phyloP scores from a whole-genome alignment of 1,139 yeast genomes.

The Protomyces lactucae-debilis region DNA sequence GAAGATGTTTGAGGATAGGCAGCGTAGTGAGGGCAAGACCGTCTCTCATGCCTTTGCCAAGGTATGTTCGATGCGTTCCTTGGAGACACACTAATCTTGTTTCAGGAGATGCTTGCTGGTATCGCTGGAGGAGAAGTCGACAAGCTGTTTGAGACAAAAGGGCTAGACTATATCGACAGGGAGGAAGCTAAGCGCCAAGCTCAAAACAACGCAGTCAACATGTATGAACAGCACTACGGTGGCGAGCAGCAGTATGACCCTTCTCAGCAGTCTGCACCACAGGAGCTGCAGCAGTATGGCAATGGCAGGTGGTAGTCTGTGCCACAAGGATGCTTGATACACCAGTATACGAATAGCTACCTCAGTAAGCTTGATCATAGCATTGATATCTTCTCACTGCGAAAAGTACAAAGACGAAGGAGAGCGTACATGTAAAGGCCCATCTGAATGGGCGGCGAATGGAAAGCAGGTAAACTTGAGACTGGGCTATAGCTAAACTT shows the following conservation, averaged over 20 bases:
- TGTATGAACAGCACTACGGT: conserved; percentile 39
- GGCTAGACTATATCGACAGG: conserved; percentile 41
- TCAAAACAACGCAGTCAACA: conserved; percentile 25
- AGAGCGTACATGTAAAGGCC: no score
- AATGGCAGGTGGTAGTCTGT: not conserved
- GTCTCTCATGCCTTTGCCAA: conserved; percentile 34
- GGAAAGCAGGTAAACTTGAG: no score
- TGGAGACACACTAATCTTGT: not conserved
- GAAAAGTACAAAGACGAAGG: no score
- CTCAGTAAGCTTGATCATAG: no score
- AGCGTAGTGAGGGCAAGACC: conserved; percentile 38
- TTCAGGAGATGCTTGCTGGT: conserved; percentile 39
- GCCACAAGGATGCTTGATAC: no score
- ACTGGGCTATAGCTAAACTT: no score
- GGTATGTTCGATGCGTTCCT: not conserved
- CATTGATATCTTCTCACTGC: no score
- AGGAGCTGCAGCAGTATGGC: conserved; percentile 9
- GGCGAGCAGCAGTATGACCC: conserved; percentile 33
- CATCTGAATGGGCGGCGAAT: no score
- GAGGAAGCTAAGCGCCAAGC: conserved; percentile 23
- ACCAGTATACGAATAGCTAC: no score
- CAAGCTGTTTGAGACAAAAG: conserved; percentile 40
- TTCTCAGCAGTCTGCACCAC: conserved; percentile 7
- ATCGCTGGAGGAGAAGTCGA: conserved; percentile 41
- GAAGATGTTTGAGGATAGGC: conserved; percentile 30